Evolutionary conservation across 2,329 filamentous ascomycete genomes (phyloP), one percentile per base, ranked within the genome.

Genomic region (Fusarium hostae): DNA sequence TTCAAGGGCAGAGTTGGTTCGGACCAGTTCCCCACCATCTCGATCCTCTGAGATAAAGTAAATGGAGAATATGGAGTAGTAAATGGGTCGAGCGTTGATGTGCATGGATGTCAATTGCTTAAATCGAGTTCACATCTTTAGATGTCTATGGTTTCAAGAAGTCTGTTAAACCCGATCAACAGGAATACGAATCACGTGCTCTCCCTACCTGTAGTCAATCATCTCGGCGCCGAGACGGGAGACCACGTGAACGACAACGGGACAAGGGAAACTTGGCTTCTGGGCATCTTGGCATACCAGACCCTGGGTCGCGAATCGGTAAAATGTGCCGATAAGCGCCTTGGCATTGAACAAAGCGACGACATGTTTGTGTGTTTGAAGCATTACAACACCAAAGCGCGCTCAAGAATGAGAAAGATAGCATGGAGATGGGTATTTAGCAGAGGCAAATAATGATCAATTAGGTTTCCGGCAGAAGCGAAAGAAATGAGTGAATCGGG

Each of bases 251-350:
- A 70, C 63, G 40, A 58, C 40, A 37, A 59, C 71, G 68, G 71
- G 71, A 69, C 59, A 70, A 55, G 70, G 48, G 34, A 67, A 47
- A 32, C 48, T 52, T 55, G 65, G 50, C 61, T 56, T 18, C 68
- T 74, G 44, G 71, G 62, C 68, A 48, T 51, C 75, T 76, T 75
- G 72, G 75, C 73, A 70, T 58, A 44, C 55, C 66, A 73, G 47
- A 63, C 43, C 70, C 70, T 74, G 67, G 71, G 62, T 56, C 68
- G 59, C 56, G 48, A 68, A 77, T 77, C 75, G 75, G 72, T 74
- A 71, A 40, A 52, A 43, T 66, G 61, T 77, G 75, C 75, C 73
- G 75, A 77, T 76, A 74, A 60, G 55, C 51, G 66, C 39, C 75
- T 77, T 77, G 75, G 72, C 75, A 75, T 58, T 59, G 61, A 69